Evolutionary conservation across 2,329 filamentous ascomycete genomes (phyloP), one percentile per base, ranked within the genome.

Genomic region (Juglanconis oblonga): DNA sequence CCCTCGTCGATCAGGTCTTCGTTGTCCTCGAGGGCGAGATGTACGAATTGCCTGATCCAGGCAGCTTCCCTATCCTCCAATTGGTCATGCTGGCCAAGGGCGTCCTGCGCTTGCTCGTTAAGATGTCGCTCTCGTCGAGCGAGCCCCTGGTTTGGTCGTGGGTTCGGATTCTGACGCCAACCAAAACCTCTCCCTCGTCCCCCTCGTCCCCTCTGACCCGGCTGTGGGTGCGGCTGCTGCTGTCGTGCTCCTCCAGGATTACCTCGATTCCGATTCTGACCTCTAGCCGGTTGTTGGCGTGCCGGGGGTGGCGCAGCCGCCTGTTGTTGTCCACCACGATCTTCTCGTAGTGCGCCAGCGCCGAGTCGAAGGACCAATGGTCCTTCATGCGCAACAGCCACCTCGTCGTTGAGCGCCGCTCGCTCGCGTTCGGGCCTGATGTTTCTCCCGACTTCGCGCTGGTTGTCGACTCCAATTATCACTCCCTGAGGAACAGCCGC

Each of bases 281-380:
- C 70, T 31, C 66, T 70, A 32, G 65, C 59, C 38, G 49, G 52
- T 49, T 54, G 33, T 49, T 40, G 50, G 13, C 33, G 59, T 24
- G 59, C 55, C 36, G 59, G 52, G 0, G 56, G 40, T 40, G 56
- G 52, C 32, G 58, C 61, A 9, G 62, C 70, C 40, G 67, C 69
- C 56, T 72, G 72, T 52, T 74, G 64, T 49, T 64, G 64, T 11
- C 62, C 66, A 49, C 67, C 72, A 52, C 64, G 69, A 45, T 58
- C 67, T 55, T 64, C 67, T 44, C 64, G 69, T 36, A 70, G 70
- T 49, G 70, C 70, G 49, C 68, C 71, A 24, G 77, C 75, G 44
- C 79, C 77, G 33, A 86, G 80, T 35, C 83, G 77, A 35, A 86
- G 77, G 11, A 86, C 81, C 10, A 85, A 76, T 4, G 83, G 83